A percentile compares a stretch with the other conserved stretches of the same genome.
These are phyloP conservation scores for Aspergillus mulundensis DNA, from an alignment of 495 filamentous ascomycete genomes.

Conservation along the genomic window DNA sequence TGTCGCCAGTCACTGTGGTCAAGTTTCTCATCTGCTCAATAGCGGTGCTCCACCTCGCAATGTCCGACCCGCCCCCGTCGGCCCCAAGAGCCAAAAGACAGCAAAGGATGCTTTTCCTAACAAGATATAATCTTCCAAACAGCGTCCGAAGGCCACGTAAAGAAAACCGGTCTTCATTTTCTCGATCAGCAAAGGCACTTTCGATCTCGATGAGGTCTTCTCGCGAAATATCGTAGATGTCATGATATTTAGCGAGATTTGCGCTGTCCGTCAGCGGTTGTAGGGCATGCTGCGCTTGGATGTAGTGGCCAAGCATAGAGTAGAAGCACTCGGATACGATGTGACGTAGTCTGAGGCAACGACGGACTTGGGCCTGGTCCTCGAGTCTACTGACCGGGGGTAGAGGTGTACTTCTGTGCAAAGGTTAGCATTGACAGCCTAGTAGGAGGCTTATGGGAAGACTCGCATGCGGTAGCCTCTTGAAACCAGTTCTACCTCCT, in stretches of 20 bases:
- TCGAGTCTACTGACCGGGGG: conserved; percentile 82
- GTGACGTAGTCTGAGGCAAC: conserved; percentile 74
- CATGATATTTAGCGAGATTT: conserved; percentile 84
- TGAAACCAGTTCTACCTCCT: conserved; percentile 94
- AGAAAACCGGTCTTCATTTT: conserved; percentile 71
- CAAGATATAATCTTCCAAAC: conserved; percentile 72
- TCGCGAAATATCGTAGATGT: conserved; percentile 84
- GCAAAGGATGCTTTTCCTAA: conserved; percentile 79
- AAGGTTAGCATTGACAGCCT: conserved; percentile 37
- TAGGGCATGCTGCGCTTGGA: conserved; percentile 60
- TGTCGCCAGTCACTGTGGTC: conserved; percentile 49
- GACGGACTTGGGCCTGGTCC: conserved; percentile 68
- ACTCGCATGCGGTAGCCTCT: conserved; percentile 86
- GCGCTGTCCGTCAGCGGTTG: conserved; percentile 69
- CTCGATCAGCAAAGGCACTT: conserved; percentile 53
- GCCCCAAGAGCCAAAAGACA: conserved; percentile 82
- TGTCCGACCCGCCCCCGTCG: conserved; percentile 77
- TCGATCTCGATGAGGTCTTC: conserved; percentile 69
- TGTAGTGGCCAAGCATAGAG: conserved; percentile 64
- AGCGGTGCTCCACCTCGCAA: conserved; percentile 71
- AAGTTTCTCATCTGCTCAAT: conserved; percentile 69
- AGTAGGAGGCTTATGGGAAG: not conserved
- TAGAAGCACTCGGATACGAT: conserved; percentile 64
- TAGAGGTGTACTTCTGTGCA: conserved; percentile 69
- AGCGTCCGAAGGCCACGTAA: conserved; percentile 74